Percentiles rank a stretch among this genome's conserved stretches.
phyloP scores from a whole-genome alignment of 306 rosid species.

The Astragalus glycyphyllos region DNA sequence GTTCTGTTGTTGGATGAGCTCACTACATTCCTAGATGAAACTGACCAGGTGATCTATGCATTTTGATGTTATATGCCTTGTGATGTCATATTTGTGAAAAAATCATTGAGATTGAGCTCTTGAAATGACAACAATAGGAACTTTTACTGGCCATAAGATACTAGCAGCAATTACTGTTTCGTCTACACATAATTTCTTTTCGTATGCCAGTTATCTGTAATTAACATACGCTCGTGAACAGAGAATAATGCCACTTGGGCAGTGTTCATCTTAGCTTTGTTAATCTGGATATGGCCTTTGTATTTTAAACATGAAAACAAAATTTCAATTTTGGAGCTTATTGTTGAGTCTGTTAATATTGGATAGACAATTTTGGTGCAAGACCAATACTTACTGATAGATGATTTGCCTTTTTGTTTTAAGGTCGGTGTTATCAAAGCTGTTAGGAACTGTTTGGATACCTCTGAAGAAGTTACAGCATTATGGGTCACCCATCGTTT shows the following conservation, averaged over 20 bases:
- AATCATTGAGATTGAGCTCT: slow-evolving; percentile 3
- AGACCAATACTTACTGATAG: slow-evolving; percentile 31
- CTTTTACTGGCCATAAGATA: slow-evolving; percentile 3
- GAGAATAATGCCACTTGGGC: slow-evolving; percentile 17
- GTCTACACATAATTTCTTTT: slow-evolving; percentile 20
- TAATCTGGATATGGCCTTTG: neutral
- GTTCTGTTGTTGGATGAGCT: slow-evolving; percentile 86
- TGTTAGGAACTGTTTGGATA: slow-evolving; percentile 64
- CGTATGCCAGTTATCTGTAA: slow-evolving; percentile 30
- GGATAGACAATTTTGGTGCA: slow-evolving; percentile 1
- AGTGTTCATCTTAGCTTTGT: slow-evolving; percentile 14
- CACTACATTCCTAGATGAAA: slow-evolving; percentile 85
- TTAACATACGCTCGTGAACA: neutral
- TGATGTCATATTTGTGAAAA: slow-evolving; percentile 14
- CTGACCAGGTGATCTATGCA: slow-evolving; percentile 68
- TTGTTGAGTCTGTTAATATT: slow-evolving; percentile 1
- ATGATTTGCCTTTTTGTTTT: slow-evolving; percentile 31
- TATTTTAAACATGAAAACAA: slow-evolving; percentile 23
- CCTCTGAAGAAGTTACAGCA: slow-evolving; percentile 74
- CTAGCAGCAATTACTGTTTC: neutral
- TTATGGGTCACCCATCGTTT: slow-evolving; percentile 91
- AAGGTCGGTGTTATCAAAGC: slow-evolving; percentile 82
- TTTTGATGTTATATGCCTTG: slow-evolving; percentile 16
- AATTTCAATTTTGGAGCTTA: neutral
- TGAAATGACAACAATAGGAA: slow-evolving; percentile 19